Base-by-base conservation (phyloP, 495 filamentous ascomycete species). In the Aspergillus nidulans region DNA sequence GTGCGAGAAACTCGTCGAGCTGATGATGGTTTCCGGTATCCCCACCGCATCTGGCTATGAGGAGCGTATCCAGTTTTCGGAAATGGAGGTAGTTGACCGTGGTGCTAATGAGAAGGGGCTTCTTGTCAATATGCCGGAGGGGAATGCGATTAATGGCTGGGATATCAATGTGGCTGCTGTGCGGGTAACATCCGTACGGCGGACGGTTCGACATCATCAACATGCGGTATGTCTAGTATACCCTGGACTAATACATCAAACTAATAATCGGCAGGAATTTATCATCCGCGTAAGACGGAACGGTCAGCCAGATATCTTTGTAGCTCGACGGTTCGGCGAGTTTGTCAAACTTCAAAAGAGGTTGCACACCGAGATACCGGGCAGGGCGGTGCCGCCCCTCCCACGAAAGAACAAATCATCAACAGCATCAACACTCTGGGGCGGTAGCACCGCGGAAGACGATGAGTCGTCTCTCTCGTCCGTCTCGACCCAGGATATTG, bases 11-110 rank as follows among this genome's bases (percentile, higher is more conserved):
- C 72, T 98, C 48, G 87, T 98, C 25, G 94, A 97, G 73, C 76
- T 98, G 54, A 97, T 98, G 94, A 96, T 98, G 91, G 95, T 97
- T 16, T 96, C 91, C 4, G 94, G 95, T 4, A 86, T 98, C 44
- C 91, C 88, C 19, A 98, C 94, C 2, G 91, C 94, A 15, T 96
- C 91, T 16, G 94, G 94, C 2, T 98, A 97, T 63, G 94, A 98
- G 70, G 94, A 98, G 68, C 82, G 94, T 16, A 95, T 98, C 59
- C 81, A 90, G 34, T 98, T 98, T 64, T 89, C 91, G 0, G 94
- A 98, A 71, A 86, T 98, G 69, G 94, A 97, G 66, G 89, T 97
- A 18, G 90, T 97, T 16, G 94, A 98, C 58, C 81, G 91, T 38
- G 88, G 92, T 19, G 92, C 94, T 12, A 91, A 95, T 62, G 90